These are phyloP conservation scores for Hansenula sp. DNA, from an alignment of 1,139 yeast genomes.

Conservation along the genomic window DNA sequence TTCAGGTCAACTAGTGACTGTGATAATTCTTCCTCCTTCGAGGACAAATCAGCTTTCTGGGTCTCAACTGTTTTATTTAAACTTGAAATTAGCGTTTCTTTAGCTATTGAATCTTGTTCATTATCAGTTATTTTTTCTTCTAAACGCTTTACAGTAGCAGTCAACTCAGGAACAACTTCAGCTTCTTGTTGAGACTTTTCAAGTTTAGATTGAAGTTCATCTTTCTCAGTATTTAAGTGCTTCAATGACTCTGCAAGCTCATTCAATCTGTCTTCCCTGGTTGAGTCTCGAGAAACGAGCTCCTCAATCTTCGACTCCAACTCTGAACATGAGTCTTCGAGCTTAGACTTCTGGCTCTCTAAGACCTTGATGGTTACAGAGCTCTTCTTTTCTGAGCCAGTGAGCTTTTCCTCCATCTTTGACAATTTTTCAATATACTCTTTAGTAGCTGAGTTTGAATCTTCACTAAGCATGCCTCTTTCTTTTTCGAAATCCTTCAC, in stretches of 20 bases:
- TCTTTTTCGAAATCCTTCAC: constrained; percentile 46
- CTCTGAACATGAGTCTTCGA: constrained; percentile 13
- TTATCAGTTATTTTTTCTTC: no score
- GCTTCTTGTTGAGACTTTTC: neutral
- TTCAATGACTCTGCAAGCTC: neutral
- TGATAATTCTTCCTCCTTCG: no score
- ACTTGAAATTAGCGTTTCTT: no score
- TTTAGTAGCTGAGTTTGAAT: constrained; percentile 44
- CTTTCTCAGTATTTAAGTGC: neutral
- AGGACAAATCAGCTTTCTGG: no score
- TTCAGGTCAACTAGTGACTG: no score
- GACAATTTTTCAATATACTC: constrained; percentile 47
- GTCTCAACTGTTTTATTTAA: no score
- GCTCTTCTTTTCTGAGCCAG: constrained; percentile 16
- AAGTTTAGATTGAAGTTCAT: neutral
- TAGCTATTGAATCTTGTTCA: no score
- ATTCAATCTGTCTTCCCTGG: constrained; percentile 5
- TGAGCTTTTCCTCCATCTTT: constrained; percentile 27
- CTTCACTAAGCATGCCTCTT: constrained; percentile 41
- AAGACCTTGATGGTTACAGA: constrained; percentile 11
- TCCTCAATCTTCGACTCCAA: constrained; percentile 11
- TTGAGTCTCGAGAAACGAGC: constrained; percentile 3
- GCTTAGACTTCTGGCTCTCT: constrained; percentile 9
- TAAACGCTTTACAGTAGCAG: no score
- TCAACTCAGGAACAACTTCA: no score